Evolutionary conservation across 1,139 yeast species (phyloP), one percentile per base, ranked within the genome.

Genomic region (Yamadazyma oceani): DNA sequence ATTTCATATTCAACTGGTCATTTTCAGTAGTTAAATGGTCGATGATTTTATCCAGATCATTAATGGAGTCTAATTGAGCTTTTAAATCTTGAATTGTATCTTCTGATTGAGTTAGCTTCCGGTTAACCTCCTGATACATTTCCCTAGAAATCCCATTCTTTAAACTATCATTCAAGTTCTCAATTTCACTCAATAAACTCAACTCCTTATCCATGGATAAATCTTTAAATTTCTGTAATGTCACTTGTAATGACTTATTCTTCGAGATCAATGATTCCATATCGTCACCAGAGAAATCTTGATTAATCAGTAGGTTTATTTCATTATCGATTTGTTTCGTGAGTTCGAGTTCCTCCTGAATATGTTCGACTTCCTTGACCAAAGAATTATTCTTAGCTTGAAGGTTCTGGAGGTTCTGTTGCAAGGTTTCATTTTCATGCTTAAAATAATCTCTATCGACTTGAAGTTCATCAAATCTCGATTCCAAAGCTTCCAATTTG

Each of bases 1-100:
- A 62, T 35, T 71, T 62, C 16, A 58, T 64, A 9, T 51, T 54
- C 16, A 82, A 60, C 15, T 60, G 69, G 11, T 75, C 62, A 46
- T 84, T 85, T 44, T 81, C 73, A 5, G 65, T 58, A 0, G 84
- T 78, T 36, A 85, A 60, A 17, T 64, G 69, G 36, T 82, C 88
- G 19, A 83, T 71, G 39, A 83, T 58, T 23, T 50, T 49, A 31
- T 71, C 78, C 48, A 72, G 69, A 17, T 73, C 75, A 4, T 64
- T 57, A 7, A 70, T 56, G 0, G 63, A 55, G 8, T 73, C 77
- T 10, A 79, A 41, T 39, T 68, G 72, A 2, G 55, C 58, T 40
- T 73, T 70, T 15, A 85, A 61, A 1, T 70, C 73, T 2, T 45
- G 46, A 14, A 82, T 71, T 1, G 68, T 61, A 0, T 48, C 53